Base-by-base conservation (phyloP, 164 flowering plant genomes). In the Vitis amurensis region DNA sequence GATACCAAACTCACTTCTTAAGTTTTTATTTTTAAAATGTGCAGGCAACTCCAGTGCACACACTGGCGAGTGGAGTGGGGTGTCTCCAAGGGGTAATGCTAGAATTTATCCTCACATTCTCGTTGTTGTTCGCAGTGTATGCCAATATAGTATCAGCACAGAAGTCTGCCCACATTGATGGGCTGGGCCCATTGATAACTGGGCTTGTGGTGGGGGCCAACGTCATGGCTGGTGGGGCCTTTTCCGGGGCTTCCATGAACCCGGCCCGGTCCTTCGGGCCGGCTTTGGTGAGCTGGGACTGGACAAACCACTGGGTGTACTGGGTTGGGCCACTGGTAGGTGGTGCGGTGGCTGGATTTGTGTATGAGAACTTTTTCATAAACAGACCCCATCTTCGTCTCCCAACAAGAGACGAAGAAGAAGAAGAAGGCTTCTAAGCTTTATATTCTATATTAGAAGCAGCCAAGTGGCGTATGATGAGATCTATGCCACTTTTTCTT, bases 231-330 rank as follows among this genome's bases (percentile, higher is more conserved):
- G 97, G 94, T 65, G 97, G 97, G 59, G 75, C 94, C 3, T 91
- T 89, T 80, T 90, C 97, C 0, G 97, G 96, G 17, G 98, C 96
- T 1, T 90, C 94, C 0, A 94, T 94, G 97, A 92, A 94, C 90
- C 98, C 98, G 0, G 97, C 97, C 1, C 79, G 98, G 44, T 87
- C 98, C 2, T 94, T 94, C 60, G 97, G 97, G 49, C 98, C 97
- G 1, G 97, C 94, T 47, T 81, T 94, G 75, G 94, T 84, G 2
- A 81, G 83, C 63, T 77, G 98, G 63, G 74, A 77, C 73, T 94
- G 97, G 97, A 88, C 97, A 16, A 86, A 94, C 68, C 97, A 91
- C 59, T 92, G 98, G 98, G 90, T 94, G 29, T 94, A 91, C 64
- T 93, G 98, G 97, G 94, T 91, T 50, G 97, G 98, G 16, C 98